Evolutionary conservation across 257 asterid genomes (phyloP).

Genomic region (Solanum pennellii): DNA sequence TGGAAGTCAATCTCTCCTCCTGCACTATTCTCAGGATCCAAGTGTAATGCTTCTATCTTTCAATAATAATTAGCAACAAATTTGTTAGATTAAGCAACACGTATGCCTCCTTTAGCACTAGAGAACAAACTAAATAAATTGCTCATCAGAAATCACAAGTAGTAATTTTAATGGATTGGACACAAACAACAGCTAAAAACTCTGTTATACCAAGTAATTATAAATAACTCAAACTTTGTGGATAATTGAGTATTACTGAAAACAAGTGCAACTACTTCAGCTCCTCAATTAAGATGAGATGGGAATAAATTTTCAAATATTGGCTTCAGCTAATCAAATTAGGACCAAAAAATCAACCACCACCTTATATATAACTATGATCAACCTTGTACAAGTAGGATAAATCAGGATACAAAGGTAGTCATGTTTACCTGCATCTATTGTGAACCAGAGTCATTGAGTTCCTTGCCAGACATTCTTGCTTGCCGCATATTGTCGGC

Average conservation of each 20-base stretch:
- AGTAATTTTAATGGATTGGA: not conserved
- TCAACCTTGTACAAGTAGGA: not conserved
- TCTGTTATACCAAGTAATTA: not conserved
- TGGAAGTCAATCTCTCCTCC: not conserved
- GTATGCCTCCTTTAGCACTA: not conserved
- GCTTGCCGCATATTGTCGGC: slow-evolving; percentile 69
- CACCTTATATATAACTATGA: not conserved
- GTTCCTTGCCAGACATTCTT: slow-evolving; percentile 76
- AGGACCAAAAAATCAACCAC: not conserved
- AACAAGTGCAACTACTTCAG: not conserved
- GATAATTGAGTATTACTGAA: not conserved
- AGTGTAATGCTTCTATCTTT: not conserved
- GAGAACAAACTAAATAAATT: not conserved
- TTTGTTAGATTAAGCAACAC: not conserved
- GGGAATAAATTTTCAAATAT: not conserved
- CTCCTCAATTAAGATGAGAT: not conserved
- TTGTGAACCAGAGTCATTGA: slow-evolving; percentile 95
- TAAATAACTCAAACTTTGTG: not conserved
- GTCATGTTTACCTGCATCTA: slow-evolving; percentile 70
- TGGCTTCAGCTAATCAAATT: not conserved
- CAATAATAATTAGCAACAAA: not conserved
- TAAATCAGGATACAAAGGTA: not conserved
- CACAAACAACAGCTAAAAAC: not conserved
- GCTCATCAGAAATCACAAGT: not conserved
- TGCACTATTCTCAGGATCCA: not conserved